phyloP scores from a whole-genome alignment of 345 rosid genomes.

The Syzygium oleosum region DNA sequence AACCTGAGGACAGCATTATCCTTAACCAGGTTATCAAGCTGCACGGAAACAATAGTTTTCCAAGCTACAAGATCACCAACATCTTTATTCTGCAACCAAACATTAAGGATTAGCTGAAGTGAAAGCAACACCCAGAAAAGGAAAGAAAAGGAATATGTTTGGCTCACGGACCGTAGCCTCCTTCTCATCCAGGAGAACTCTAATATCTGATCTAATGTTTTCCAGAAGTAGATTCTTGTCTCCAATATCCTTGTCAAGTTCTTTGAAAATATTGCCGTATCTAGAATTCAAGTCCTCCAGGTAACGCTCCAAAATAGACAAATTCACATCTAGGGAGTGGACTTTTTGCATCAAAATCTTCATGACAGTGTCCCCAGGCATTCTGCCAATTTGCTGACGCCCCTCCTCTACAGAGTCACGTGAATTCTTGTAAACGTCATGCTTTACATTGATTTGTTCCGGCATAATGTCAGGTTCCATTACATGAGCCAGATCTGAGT shows the following conservation, averaged over 20 bases:
- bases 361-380: conserved; percentile 92
- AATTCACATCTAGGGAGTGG: conserved; percentile 65
- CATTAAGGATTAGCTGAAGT: neutral
- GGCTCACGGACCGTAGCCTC: conserved; percentile 36
- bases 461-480: conserved; percentile 19
- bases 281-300: conserved; percentile 73
- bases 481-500: conserved; percentile 17
- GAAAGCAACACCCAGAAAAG: neutral
- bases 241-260: conserved; percentile 50
- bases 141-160: neutral
- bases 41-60: conserved; percentile 45
- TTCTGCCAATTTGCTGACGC: conserved; percentile 74
- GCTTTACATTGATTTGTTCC: conserved; percentile 26
- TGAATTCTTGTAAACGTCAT: conserved; percentile 25
- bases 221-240: conserved; percentile 39
- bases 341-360: conserved; percentile 94
- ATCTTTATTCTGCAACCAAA: conserved; percentile 50
- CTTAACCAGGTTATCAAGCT: conserved; percentile 29
- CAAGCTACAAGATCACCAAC: conserved; percentile 61
- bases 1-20: conserved; percentile 61
- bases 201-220: conserved; percentile 46
- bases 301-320: conserved; percentile 80
- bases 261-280: conserved; percentile 66
- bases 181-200: conserved; percentile 34
- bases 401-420: conserved; percentile 54